Base-by-base conservation (phyloP, 1,284 basidiomycete species). In the Heliocybe sulcata region DNA sequence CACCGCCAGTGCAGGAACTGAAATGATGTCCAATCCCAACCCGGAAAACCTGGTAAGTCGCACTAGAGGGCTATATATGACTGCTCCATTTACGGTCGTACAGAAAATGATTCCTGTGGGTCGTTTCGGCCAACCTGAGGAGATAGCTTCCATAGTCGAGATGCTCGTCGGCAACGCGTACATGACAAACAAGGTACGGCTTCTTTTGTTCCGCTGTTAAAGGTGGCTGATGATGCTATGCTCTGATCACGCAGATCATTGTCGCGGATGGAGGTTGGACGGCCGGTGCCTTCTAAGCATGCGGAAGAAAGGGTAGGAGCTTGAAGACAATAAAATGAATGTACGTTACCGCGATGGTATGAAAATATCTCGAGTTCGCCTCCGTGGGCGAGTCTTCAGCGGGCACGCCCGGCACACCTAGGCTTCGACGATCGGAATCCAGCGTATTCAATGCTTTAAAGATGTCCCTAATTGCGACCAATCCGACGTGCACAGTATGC, bases 381-480 rank as follows among this genome's bases (percentile, higher is more conserved):
- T 25, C 47, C 12, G 67, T 81, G 26, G 71, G 77, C 2, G 77
- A 77, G 54, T 80, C 77, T 2, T 71, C 70, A 9, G 66, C 45
- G 42, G 42, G 19, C 10, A 25, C 22, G 20, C 60, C 66, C 52
- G 16, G 12, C 16, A 20, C 38, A 6, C 38, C 38, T 6, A 16
- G 38, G 6, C 73, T 76, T 33, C 76, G 81, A 29, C 79, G 82
- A 56, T 78, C 72, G 19, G 83, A 84, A 67, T 66, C 70, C 2
- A 85, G 60, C 78, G 83, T 45, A 74, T 80, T 45, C 75, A 82
- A 63, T 82, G 80, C 65, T 81, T 82, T 64, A 75, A 76, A 56
- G 78, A 80, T 56, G 79, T 85, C 58, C 70, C 79, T 9, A 73
- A 80, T 52, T 82, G 81, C 56, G 73, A 74, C 29, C 72, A 72